Percentiles rank a stretch among this genome's conserved stretches.
phyloP scores from a whole-genome alignment of 441 rosid genomes.

The Pelargonium fulgidum region DNA sequence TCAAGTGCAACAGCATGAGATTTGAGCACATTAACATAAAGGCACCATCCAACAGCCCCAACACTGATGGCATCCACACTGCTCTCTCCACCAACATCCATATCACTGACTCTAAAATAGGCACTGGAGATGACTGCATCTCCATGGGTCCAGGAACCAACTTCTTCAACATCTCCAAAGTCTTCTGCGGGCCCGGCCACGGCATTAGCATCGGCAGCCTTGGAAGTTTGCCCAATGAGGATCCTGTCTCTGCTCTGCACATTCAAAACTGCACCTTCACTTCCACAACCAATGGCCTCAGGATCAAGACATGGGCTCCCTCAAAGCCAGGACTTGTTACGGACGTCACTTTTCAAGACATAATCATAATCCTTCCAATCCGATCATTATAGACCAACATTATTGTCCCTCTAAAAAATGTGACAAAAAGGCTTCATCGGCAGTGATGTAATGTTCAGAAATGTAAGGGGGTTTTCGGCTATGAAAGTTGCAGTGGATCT shows the following conservation, averaged over 20 bases:
- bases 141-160: constrained; percentile 30
- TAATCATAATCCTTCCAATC: constrained; percentile 34
- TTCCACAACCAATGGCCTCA: constrained; percentile 35
- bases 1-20: not conserved
- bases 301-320: constrained; percentile 48
- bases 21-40: constrained; percentile 14
- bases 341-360: constrained; percentile 34
- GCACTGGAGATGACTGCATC: constrained; percentile 37
- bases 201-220: constrained; percentile 49
- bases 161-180: constrained; percentile 23
- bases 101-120: constrained; percentile 22
- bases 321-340: constrained; percentile 16
- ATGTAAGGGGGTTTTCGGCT: constrained; percentile 37
- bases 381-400: constrained; percentile 41
- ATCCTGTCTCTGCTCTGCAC: constrained; percentile 27
- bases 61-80: constrained; percentile 59
- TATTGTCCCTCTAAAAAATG: constrained; percentile 41
- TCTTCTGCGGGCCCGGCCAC: constrained; percentile 40
- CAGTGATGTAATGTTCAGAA: constrained; percentile 33
- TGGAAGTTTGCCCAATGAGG: constrained; percentile 30
- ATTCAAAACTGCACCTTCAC: constrained; percentile 34
- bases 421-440: constrained; percentile 32
- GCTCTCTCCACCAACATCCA: constrained; percentile 32
- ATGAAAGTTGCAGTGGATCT: constrained; percentile 30
- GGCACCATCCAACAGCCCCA: constrained; percentile 38